phyloP scores from a whole-genome alignment of 805 yeast genomes.

The Hanseniaspora meyeri region DNA sequence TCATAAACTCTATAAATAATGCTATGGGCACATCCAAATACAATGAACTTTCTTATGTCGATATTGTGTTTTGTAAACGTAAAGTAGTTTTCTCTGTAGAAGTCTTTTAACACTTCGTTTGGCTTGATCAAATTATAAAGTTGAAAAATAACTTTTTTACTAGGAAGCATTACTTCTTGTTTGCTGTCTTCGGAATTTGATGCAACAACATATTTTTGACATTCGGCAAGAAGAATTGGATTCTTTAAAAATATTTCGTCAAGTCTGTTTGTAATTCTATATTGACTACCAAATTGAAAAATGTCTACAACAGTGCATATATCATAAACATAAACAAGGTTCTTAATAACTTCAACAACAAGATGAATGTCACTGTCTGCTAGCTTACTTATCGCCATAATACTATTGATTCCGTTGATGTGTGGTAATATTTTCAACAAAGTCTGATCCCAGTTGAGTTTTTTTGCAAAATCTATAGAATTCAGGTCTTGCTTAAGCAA shows the following conservation, averaged over 20 bases:
- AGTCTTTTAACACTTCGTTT: slow-evolving; percentile 62
- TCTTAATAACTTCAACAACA: slow-evolving; percentile 80
- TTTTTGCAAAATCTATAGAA: slow-evolving; percentile 41
- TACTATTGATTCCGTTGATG: slow-evolving; percentile 79
- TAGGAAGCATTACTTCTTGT: slow-evolving; percentile 34
- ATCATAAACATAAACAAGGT: slow-evolving; percentile 79
- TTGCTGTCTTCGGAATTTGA: slow-evolving; percentile 14
- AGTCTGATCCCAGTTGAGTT: slow-evolving; percentile 94
- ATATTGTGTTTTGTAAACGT: slow-evolving; percentile 40
- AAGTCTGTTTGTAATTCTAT: slow-evolving; percentile 76
- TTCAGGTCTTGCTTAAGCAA: slow-evolving; percentile 69
- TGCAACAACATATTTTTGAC: slow-evolving; percentile 59
- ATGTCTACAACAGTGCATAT: slow-evolving; percentile 62
- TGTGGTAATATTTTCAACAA: slow-evolving; percentile 77
- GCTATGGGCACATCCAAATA: slow-evolving; percentile 77
- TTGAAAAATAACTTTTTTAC: slow-evolving; percentile 53
- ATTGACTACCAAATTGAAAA: slow-evolving; percentile 77
- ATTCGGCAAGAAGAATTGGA: slow-evolving; percentile 58
- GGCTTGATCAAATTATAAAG: slow-evolving; percentile 69
- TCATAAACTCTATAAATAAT: slow-evolving; percentile 69
- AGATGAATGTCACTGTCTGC: slow-evolving; percentile 70
- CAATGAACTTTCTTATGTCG: slow-evolving; percentile 72
- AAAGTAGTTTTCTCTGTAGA: slow-evolving; percentile 61
- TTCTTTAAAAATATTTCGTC: slow-evolving; percentile 52
- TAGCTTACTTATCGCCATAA: slow-evolving; percentile 59